phyloP scores from a whole-genome alignment of 106 monocot species.

The Phalaenopsis aphrodite region DNA sequence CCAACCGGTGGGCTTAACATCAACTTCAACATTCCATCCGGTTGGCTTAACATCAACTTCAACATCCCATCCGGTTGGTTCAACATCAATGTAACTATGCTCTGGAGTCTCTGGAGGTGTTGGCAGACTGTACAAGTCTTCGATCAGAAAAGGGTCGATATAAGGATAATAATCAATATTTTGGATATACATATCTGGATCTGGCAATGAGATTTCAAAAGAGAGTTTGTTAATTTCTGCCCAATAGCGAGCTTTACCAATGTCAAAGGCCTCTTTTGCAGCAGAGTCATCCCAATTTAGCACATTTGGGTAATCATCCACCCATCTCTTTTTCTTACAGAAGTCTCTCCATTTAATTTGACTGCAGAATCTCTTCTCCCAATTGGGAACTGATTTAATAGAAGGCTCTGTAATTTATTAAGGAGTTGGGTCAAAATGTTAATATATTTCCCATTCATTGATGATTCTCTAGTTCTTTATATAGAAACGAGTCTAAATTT shows the following conservation, averaged over 20 bases:
- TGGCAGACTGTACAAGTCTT: slow-evolving; percentile 28
- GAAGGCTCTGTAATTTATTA: neutral
- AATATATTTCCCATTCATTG: neutral
- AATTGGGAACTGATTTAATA: slow-evolving; percentile 15
- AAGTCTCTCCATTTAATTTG: slow-evolving; percentile 28
- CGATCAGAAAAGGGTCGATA: slow-evolving; percentile 30
- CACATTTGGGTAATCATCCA: slow-evolving; percentile 21
- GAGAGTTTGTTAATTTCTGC: slow-evolving; percentile 27
- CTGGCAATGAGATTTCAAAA: slow-evolving; percentile 25
- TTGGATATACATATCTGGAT: slow-evolving; percentile 43
- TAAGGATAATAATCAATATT: slow-evolving; percentile 22
- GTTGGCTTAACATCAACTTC: too few relatives aligned
- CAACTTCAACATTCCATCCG: neutral
- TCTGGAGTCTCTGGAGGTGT: neutral
- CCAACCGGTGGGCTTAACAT: too few relatives aligned
- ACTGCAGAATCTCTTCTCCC: slow-evolving; percentile 47
- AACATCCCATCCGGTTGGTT: slow-evolving; percentile 5
- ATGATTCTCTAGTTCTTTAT: neutral
- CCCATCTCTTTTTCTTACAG: slow-evolving; percentile 24
- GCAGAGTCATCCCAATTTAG: slow-evolving; percentile 54
- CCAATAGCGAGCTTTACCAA: slow-evolving; percentile 39
- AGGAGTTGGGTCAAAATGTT: neutral
- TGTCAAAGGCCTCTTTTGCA: slow-evolving; percentile 37
- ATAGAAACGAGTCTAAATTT: neutral
- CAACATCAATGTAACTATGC: neutral